phyloP scores from a whole-genome alignment of 1,284 basidiomycete species.

The Singerocomus rubriflavus region DNA sequence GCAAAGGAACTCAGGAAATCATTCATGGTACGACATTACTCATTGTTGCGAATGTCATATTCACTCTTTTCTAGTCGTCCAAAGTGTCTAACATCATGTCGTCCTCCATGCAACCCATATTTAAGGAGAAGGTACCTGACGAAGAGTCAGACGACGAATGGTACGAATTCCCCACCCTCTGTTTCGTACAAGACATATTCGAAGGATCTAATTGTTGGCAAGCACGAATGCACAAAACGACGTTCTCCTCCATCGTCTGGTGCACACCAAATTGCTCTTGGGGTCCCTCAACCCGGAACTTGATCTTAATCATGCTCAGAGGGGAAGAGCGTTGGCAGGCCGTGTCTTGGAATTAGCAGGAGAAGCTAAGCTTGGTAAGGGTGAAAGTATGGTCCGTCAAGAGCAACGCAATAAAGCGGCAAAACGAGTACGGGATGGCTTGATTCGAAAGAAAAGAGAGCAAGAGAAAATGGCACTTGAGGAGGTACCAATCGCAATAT shows the following conservation, averaged over 20 bases:
- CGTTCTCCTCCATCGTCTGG: constrained; percentile 65
- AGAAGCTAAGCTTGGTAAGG: constrained; percentile 64
- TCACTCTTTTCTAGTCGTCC: constrained; percentile 54
- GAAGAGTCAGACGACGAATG: constrained; percentile 45
- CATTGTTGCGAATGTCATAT: background rate
- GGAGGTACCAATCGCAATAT: constrained; percentile 46
- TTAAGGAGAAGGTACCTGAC: constrained; percentile 40
- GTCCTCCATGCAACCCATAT: constrained; percentile 27
- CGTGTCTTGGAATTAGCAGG: constrained; percentile 69
- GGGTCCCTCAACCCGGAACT: constrained; percentile 64
- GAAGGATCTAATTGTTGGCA: constrained; percentile 27
- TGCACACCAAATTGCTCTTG: constrained; percentile 74
- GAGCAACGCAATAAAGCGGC: constrained; percentile 65
- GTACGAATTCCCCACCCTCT: constrained; percentile 9
- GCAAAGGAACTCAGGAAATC: constrained; percentile 52
- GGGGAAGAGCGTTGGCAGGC: constrained; percentile 67
- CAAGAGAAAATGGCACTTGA: constrained; percentile 52
- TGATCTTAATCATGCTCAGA: constrained; percentile 58
- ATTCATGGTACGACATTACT: constrained; percentile 59
- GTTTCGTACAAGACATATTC: background rate
- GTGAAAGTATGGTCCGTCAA: constrained; percentile 56
- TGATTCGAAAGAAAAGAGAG: constrained; percentile 58
- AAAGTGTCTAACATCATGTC: constrained; percentile 61
- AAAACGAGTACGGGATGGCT: constrained; percentile 67
- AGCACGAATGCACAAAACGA: constrained; percentile 73